These are phyloP conservation scores for Phytopythium cucurbitacearum DNA, from an alignment of 352 stramenopile species.

Conservation along the genomic window DNA sequence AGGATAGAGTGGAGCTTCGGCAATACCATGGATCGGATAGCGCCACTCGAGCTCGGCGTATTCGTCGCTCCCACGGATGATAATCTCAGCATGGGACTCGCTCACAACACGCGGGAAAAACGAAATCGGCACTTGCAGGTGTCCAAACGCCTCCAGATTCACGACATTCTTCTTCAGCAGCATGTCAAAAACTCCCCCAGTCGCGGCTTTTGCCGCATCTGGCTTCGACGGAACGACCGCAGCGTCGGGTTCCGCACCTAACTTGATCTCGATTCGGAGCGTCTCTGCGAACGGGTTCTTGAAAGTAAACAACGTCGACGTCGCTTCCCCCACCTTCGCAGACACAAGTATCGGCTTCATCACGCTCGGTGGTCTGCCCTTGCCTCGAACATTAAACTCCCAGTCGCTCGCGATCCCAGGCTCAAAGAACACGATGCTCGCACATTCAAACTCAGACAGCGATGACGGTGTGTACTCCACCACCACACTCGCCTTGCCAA, in stretches of 20 bases:
- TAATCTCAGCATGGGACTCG: slow-evolving; percentile 60
- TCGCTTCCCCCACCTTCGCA: slow-evolving; percentile 73
- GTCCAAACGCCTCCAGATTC: slow-evolving; percentile 75
- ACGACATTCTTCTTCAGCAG: slow-evolving; percentile 70
- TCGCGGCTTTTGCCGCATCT: background rate
- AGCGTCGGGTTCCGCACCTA: slow-evolving; percentile 27
- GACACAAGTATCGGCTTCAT: slow-evolving; percentile 82
- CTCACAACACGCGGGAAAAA: slow-evolving; percentile 81
- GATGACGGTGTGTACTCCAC: slow-evolving; percentile 91
- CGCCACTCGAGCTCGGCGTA: slow-evolving; percentile 72
- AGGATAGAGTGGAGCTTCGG: slow-evolving; percentile 62
- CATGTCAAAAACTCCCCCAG: slow-evolving; percentile 56
- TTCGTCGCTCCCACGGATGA: slow-evolving; percentile 58
- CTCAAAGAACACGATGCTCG: slow-evolving; percentile 69
- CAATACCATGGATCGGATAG: slow-evolving; percentile 71
- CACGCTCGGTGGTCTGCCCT: slow-evolving; percentile 79
- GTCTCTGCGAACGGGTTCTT: slow-evolving; percentile 89
- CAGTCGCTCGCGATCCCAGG: slow-evolving; percentile 84
- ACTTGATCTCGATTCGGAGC: slow-evolving; percentile 76
- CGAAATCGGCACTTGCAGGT: slow-evolving; percentile 88
- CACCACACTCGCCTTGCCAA: slow-evolving; percentile 56
- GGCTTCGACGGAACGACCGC: slow-evolving; percentile 2
- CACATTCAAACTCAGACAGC: slow-evolving; percentile 72
- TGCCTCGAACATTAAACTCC: slow-evolving; percentile 80
- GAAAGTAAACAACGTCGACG: slow-evolving; percentile 88